These are phyloP conservation scores for Narthecium ossifragum DNA, from an alignment of 106 monocot species.

Conservation along the genomic window DNA sequence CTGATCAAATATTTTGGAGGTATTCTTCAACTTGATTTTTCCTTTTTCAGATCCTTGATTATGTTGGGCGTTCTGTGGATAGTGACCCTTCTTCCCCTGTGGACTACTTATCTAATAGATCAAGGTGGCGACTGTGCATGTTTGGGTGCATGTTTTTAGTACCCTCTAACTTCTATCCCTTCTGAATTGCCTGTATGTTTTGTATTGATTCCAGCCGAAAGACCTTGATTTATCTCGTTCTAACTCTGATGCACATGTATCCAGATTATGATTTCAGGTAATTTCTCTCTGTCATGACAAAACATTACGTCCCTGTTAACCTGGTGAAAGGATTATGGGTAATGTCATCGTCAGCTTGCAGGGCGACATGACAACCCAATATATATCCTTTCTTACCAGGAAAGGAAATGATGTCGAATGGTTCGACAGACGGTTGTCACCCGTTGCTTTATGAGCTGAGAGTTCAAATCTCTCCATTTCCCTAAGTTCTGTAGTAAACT, in stretches of 20 bases:
- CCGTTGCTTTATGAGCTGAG: conserved; percentile 97
- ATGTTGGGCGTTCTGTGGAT: conserved; percentile 71
- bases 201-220: conserved; percentile 65
- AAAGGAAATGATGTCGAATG: conserved; percentile 97
- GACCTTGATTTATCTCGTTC: conserved; percentile 87
- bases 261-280: conserved; percentile 99
- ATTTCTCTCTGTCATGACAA: no score
- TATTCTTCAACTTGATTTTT: not conserved
- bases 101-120: conserved; percentile 52
- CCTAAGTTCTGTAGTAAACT: conserved; percentile 34
- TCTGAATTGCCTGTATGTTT: not conserved
- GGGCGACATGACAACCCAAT: conserved; percentile 83
- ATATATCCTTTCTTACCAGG: conserved; percentile 32
- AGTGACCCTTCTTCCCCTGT: conserved; percentile 66
- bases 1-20: not conserved
- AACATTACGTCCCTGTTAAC: conserved; percentile 5
- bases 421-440: conserved; percentile 90
- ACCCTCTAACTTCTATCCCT: not conserved
- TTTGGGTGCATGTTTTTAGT: not conserved
- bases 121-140: conserved; percentile 78
- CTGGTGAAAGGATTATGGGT: conserved; percentile 67
- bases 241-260: conserved; percentile 89
- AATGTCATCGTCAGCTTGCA: conserved; percentile 90
- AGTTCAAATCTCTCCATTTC: conserved; percentile 99
- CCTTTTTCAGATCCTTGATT: conserved; percentile 69